Evolutionary conservation across 2,329 filamentous ascomycete species (phyloP), one percentile per base, ranked within the genome.

Genomic region (Plectosphaerella sp.): DNA sequence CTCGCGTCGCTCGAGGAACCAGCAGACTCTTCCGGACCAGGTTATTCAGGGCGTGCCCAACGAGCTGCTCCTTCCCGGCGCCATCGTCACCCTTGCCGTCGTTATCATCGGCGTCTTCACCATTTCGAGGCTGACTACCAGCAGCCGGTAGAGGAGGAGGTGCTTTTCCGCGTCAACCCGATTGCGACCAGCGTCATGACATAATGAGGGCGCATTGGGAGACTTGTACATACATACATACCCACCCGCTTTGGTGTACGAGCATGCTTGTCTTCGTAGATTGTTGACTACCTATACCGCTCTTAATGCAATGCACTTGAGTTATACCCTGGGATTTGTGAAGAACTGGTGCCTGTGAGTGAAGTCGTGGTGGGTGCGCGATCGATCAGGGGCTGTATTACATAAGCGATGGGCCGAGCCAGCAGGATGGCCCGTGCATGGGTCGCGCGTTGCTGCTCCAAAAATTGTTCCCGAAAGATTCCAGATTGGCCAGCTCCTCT

Each of bases 91-190:
- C n/a, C 73, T 99, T 64, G 94, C 93, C 10, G 90, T 95, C 43
- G 92, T 96, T 37, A 96, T 99, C 70, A 79, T 95, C 41, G 90
- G 89, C 58, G 93, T 97, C 11, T 99, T 99, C 73, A 86, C 91
- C 42, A 84, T 99, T 62, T 86, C 89, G 55, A 84, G 91, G 58
- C 74, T 86, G 57, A 76, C 77, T 22, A 22, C 22, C 22, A 22
- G 22, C 36, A 80, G 76, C 69, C 71, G 79, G 64, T 82, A 72
- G 65, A 59, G 57, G 36, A 46, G 22, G 49, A 48, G 48, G 8
- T 18, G 41, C 45, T 25, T 35, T 28, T 39, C 10, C 18, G 37
- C 18, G 15, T 20, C 15, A 33, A 55, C 51, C 49, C 11, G 28
- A 33, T 9, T 33, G 28, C 28, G 28, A 33, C 28, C 28, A 55